These are phyloP conservation scores for Gymnopilus dilepis DNA, from an alignment of 768 basidiomycete genomes.

Conservation along the genomic window DNA sequence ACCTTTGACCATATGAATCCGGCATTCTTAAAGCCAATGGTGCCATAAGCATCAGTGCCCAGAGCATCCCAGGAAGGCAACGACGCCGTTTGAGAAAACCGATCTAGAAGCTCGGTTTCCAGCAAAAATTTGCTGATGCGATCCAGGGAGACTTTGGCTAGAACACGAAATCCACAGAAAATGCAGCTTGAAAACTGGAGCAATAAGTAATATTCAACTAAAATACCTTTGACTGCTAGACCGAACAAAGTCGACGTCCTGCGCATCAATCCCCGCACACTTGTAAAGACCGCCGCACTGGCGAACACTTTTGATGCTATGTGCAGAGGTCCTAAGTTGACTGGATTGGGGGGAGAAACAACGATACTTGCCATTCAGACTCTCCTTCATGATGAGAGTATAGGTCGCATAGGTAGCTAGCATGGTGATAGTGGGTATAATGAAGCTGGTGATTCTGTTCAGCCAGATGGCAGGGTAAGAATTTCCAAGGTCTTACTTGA, in stretches of 20 bases:
- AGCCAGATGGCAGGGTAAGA: too few species aligned
- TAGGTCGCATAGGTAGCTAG: background rate
- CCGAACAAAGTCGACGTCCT: slow-evolving; percentile 37
- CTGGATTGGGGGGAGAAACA: too few species aligned
- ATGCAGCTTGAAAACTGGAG: too few species aligned
- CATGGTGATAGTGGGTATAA: background rate
- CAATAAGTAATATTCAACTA: too few species aligned
- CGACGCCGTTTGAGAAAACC: slow-evolving; percentile 20
- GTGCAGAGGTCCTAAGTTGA: background rate
- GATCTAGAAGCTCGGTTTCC: slow-evolving; percentile 55
- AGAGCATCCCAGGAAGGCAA: background rate
- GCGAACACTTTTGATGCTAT: slow-evolving; percentile 49
- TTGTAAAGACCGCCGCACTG: slow-evolving; percentile 64
- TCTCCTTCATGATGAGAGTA: background rate
- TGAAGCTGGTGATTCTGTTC: background rate
- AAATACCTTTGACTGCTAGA: slow-evolving; percentile 14
- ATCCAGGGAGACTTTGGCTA: slow-evolving; percentile 38
- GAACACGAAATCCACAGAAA: slow-evolving; percentile 58
- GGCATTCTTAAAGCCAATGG: background rate
- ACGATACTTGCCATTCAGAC: background rate
- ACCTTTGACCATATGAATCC: background rate
- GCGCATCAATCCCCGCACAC: slow-evolving; percentile 56
- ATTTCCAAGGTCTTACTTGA: too few species aligned
- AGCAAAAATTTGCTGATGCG: slow-evolving; percentile 49
- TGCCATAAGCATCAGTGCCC: background rate